A percentile compares a stretch with the other conserved stretches of the same genome.
These are phyloP conservation scores for Cordia subcordata DNA, from an alignment of 257 asterid genomes.

Conservation along the genomic window DNA sequence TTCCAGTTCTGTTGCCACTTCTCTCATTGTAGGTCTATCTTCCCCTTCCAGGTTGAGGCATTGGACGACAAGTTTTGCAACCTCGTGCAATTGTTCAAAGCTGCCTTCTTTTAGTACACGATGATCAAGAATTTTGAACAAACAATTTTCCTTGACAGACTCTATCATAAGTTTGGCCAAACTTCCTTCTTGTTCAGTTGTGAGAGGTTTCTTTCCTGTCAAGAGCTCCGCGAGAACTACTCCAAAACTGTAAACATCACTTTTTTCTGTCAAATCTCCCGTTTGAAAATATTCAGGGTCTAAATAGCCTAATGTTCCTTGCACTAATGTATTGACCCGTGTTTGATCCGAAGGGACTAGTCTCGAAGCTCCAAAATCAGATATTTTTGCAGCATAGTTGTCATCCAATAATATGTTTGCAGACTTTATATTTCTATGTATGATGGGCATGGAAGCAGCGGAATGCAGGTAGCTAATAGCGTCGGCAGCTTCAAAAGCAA, in stretches of 20 bases:
- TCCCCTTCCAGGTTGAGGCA: conserved; percentile 1
- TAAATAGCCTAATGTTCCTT: conserved; percentile 2
- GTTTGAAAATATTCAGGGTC: conserved; percentile 5
- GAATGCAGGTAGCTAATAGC: conserved; percentile 4
- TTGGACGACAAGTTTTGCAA: neutral
- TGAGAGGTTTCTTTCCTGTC: neutral
- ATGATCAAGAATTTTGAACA: neutral
- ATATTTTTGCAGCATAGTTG: neutral
- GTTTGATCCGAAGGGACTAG: conserved; percentile 5
- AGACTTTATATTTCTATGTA: conserved; percentile 4
- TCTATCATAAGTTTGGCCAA: neutral
- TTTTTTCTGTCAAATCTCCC: conserved; percentile 2
- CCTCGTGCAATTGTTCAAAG: neutral
- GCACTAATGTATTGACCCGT: neutral
- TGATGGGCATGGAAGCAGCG: conserved; percentile 1
- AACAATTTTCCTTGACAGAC: neutral
- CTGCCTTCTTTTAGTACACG: conserved; percentile 1
- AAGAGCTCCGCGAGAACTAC: conserved; percentile 3
- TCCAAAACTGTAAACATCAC: conserved; percentile 5
- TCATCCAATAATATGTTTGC: conserved; percentile 1
- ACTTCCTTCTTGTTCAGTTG: neutral
- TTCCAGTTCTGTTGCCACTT: neutral
- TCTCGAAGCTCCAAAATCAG: conserved; percentile 9
- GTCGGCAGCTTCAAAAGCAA: conserved; percentile 1
- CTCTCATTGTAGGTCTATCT: conserved; percentile 2